Evolutionary conservation across 2,329 filamentous ascomycete genomes (phyloP).

Genomic region (Aspergillus texensis): DNA sequence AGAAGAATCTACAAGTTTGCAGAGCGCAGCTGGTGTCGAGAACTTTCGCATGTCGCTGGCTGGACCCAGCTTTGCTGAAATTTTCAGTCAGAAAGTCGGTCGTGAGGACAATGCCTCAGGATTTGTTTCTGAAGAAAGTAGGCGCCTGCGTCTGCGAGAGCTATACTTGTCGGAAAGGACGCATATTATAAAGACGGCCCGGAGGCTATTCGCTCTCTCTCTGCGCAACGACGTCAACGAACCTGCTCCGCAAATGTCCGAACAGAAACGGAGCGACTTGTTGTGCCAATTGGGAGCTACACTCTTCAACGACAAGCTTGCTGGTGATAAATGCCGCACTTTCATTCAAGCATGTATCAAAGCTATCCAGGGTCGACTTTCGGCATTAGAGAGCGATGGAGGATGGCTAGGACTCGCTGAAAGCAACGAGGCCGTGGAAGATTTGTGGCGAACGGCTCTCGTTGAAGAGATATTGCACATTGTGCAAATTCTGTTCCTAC

Average conservation of each 20-base stretch:
- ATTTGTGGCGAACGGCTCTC: slow-evolving; percentile 64
- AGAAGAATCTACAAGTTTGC: slow-evolving; percentile 75
- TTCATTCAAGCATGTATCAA: slow-evolving; percentile 39
- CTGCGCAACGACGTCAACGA: slow-evolving; percentile 28
- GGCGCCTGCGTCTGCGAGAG: slow-evolving; percentile 68
- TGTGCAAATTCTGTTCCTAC: slow-evolving; percentile 72
- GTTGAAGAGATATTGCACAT: slow-evolving; percentile 74
- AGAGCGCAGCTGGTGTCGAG: slow-evolving; percentile 70
- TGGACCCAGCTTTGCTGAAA: slow-evolving; percentile 38
- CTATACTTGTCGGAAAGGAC: slow-evolving; percentile 73
- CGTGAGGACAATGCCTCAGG: slow-evolving; percentile 36
- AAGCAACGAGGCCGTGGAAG: slow-evolving; percentile 59
- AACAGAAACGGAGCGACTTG: slow-evolving; percentile 20
- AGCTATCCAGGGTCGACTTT: slow-evolving; percentile 37
- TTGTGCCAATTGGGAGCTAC: slow-evolving; percentile 32
- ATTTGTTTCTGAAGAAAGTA: slow-evolving; percentile 65
- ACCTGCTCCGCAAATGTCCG: slow-evolving; percentile 8
- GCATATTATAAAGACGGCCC: slow-evolving; percentile 66
- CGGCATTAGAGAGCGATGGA: slow-evolving; percentile 35
- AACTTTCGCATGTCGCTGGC: slow-evolving; percentile 62
- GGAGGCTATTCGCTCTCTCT: slow-evolving; percentile 47
- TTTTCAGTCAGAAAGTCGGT: slow-evolving; percentile 33
- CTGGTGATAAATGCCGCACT: slow-evolving; percentile 25
- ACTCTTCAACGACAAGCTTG: slow-evolving; percentile 35
- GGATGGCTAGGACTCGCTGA: slow-evolving; percentile 52